phyloP scores from a whole-genome alignment of 176 grass and related monocot genomes.

The Musa acuminata region DNA sequence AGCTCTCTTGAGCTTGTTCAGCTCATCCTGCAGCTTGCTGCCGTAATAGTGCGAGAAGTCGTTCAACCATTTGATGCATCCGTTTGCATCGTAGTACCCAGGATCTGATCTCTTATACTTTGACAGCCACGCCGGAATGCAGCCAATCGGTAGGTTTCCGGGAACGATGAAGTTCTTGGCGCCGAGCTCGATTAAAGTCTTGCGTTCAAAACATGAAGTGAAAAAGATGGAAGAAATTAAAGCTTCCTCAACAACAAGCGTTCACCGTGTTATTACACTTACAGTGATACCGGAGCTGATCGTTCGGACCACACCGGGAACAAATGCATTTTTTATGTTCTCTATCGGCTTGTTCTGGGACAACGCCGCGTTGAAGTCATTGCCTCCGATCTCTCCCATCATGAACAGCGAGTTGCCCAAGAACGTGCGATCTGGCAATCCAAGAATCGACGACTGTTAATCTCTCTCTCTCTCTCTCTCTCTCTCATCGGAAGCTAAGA shows the following conservation, averaged over 20 bases:
- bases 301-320: not conserved
- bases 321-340: not conserved
- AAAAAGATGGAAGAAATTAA: too few species aligned
- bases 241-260: too few species aligned
- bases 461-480: too few species aligned
- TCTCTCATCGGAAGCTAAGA: too few species aligned
- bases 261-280: not conserved
- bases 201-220: not conserved
- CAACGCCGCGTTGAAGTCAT: not conserved
- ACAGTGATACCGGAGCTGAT: not conserved
- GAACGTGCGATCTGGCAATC: not conserved
- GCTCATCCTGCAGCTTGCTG: not conserved
- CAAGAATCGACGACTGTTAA: too few species aligned
- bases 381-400: slow-evolving; percentile 12
- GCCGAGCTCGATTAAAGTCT: not conserved
- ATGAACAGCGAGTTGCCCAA: slow-evolving; percentile 1
- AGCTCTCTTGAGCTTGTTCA: not conserved
- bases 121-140: slow-evolving; percentile 12
- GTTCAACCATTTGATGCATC: slow-evolving; percentile 26
- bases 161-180: slow-evolving; percentile 12
- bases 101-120: not conserved
- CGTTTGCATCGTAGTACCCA: slow-evolving; percentile 13
- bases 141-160: slow-evolving; percentile 25
- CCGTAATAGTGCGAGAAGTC: slow-evolving; percentile 21
- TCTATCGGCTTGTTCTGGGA: not conserved